Base-by-base conservation (phyloP, 2,329 filamentous ascomycete species). In the Exophiala sp. region DNA sequence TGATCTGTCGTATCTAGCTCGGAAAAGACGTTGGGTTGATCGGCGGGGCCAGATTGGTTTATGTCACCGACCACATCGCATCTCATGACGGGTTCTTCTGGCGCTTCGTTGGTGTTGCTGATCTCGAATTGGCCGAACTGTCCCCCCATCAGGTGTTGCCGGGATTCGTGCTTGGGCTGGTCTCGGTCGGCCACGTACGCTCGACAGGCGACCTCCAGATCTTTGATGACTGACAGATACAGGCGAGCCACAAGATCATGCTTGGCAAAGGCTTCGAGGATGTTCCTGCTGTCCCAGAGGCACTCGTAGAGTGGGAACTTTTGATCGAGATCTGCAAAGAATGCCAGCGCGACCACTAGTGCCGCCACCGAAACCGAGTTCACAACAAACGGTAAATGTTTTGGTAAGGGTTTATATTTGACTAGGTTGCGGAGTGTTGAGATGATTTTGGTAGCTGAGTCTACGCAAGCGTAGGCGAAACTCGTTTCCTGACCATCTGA, bases 301-400 rank as follows among this genome's bases (percentile, higher is more conserved):
- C 67, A 65, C 20, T 67, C 68, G 52, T 69, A 65, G 1, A 71
- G 58, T 0, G 68, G 69, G 14, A 71, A 64, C 3, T 68, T 49
- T 42, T 65, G 69, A 50, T 76, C 73, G 2, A 77, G 69, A 50
- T 78, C 74, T 0, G 72, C 73, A 46, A 78, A 77, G 20, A 71
- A 68, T 0, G 74, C 74, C 0, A 75, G 68, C 0, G 75, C 75
- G 0, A 78, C 65, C 0, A 77, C 74, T 0, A 78, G 61, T 0
- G 72, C 72, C 0, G 74, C 74, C 5, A 75, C 71, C 54, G 78
- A 77, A 3, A 73, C 68, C 1, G 72, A 73, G 45, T 77, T 78
- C 3, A 77, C 72, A 0, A 77, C 59, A 12, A 77, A 75, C 0
- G 75, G 75, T 3, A 77, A 60, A 1, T 74, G 66, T 29, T 71